A percentile compares a stretch with the other conserved stretches of the same genome.
Evolutionary conservation across 257 asterid genomes (phyloP).

Genomic region (Solanum microdontum): DNA sequence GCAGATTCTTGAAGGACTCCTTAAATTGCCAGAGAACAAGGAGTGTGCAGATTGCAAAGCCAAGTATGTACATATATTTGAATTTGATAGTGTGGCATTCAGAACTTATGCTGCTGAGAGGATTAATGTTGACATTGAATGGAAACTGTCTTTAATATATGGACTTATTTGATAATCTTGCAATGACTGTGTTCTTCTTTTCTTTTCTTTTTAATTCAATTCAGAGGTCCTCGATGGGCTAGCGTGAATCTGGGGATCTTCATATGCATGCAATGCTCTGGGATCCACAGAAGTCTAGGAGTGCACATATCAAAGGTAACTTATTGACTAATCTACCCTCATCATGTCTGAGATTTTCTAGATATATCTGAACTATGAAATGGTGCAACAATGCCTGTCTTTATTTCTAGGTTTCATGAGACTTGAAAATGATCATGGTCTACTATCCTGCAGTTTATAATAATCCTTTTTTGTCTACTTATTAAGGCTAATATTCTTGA

Average conservation of each 20-base stretch:
- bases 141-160: neutral
- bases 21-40: constrained; percentile 93
- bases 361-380: neutral
- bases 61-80: constrained; percentile 47
- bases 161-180: neutral
- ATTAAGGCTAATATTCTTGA: neutral
- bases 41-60: constrained; percentile 98
- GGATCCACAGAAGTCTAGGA: constrained; percentile 98
- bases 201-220: neutral
- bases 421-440: neutral
- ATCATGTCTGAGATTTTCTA: neutral
- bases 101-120: neutral
- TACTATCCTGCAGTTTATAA: neutral
- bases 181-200: neutral
- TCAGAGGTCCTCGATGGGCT: constrained; percentile 99
- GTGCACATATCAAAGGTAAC: constrained; percentile 96
- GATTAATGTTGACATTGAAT: neutral
- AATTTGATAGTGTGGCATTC: neutral
- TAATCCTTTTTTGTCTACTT: neutral
- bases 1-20: constrained; percentile 95
- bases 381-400: neutral
- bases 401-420: neutral
- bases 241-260: constrained; percentile 97
- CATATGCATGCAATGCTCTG: constrained; percentile 98
- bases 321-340: neutral